phyloP scores from a whole-genome alignment of 2,329 filamentous ascomycete species.

The Colletotrichum caudatum region DNA sequence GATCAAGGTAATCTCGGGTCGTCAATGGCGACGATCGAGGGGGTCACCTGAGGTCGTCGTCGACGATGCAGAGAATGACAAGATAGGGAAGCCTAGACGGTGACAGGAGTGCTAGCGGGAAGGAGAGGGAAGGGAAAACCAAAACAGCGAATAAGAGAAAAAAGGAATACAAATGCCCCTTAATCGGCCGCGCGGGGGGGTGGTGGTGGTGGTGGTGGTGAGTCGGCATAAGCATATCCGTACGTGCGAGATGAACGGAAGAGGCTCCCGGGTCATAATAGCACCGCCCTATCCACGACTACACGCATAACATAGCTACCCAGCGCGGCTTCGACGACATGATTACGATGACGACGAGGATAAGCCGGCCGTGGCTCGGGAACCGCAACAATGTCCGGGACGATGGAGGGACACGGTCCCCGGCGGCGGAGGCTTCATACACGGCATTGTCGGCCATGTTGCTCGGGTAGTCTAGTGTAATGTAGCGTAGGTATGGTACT shows the following conservation, averaged over 20 bases:
- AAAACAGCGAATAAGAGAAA: not conserved
- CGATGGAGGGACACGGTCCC: not conserved
- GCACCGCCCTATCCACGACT: not conserved
- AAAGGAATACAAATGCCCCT: not conserved
- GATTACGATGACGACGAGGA: not conserved
- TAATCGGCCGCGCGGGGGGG: not conserved
- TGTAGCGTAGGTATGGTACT: not conserved
- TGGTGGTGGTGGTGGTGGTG: not conserved
- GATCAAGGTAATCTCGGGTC: not conserved
- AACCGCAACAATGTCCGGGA: not conserved
- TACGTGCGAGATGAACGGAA: not conserved
- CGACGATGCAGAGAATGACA: not conserved
- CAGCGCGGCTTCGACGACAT: not conserved
- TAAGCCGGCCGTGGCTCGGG: not conserved
- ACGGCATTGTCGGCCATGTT: slow-evolving; percentile 2
- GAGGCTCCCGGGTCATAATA: not conserved
- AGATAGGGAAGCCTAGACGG: not conserved
- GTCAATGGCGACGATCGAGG: not conserved
- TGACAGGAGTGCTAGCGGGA: too few relatives aligned
- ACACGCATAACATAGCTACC: too few relatives aligned
- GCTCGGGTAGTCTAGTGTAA: not conserved
- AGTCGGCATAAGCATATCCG: not conserved
- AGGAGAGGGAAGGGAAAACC: not conserved
- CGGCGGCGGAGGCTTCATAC: not conserved
- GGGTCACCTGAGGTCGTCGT: not conserved